Evolutionary conservation across 2,329 filamentous ascomycete genomes (phyloP), one percentile per base, ranked within the genome.

Genomic region (Trichoderma pleuroti): DNA sequence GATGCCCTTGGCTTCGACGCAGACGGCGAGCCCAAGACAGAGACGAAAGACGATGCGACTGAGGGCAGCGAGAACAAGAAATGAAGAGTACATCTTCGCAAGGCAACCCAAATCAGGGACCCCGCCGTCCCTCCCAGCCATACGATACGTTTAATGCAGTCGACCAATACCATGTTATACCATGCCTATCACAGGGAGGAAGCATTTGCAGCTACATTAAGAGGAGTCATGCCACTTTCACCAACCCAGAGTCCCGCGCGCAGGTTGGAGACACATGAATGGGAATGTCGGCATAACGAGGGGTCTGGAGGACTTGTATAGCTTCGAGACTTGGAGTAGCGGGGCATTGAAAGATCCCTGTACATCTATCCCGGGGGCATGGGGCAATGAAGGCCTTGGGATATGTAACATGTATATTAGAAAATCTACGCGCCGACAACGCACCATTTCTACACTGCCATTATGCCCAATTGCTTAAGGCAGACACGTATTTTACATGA

Each of bases 1-100:
- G 93, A 97, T 76, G 87, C 88, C 3, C 85, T 99, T 32, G 95
- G 95, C 0, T 93, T 98, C 73, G 92, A 97, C 79, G 82, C 88
- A 1, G 92, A 97, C 11, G 93, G 91, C 3, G 92, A 94, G 73
- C 81, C 82, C 2, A 85, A 84, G 74, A 69, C 72, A 8, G 74
- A 76, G 54, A 16, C 73, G 26, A 61, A 68, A 36, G 70, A 69
- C 4, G 57, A 52, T 7, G 21, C 68, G 8, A 49, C 70, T 28
- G 66, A 71, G 18, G 68, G 72, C 24, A 62, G 71, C 34, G 73
- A 75, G 32, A 72, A 74, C 34, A 76, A 76, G 68, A 73, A 76
- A 67, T 78, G 75, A 78, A 56, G 9, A 14, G 12, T 5, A 49
- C 14, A 34, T 16, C 49, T 52, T n/a, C 24, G n/a, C 34, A 26